Percentiles rank a stretch among this genome's conserved stretches.
These are phyloP conservation scores for Nigrograna mackinnonii DNA, from an alignment of 2,329 filamentous ascomycete species.

Conservation along the genomic window DNA sequence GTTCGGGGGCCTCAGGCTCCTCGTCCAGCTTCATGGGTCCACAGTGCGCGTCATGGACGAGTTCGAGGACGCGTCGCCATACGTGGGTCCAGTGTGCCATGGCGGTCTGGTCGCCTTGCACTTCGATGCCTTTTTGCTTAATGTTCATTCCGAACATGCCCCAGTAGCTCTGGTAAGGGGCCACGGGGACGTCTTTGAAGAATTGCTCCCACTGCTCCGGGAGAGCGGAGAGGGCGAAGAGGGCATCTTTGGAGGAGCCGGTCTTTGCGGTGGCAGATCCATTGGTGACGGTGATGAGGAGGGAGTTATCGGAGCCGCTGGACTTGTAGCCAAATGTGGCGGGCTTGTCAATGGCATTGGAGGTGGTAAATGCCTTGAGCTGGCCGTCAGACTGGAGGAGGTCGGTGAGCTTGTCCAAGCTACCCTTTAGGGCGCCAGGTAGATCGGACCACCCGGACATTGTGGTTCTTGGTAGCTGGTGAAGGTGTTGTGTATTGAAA, in stretches of 20 bases:
- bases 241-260: slow-evolving; percentile 32
- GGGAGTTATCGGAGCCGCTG: slow-evolving; percentile 32
- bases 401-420: slow-evolving; percentile 31
- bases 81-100: slow-evolving; percentile 52
- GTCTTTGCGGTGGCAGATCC: slow-evolving; percentile 29
- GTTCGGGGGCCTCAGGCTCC: slow-evolving; percentile 33
- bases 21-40: slow-evolving; percentile 48
- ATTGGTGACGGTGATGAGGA: slow-evolving; percentile 37
- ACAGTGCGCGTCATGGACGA: slow-evolving; percentile 52
- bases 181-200: slow-evolving; percentile 47
- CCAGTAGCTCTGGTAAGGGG: slow-evolving; percentile 52
- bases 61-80: slow-evolving; percentile 53
- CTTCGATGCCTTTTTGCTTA: slow-evolving; percentile 53
- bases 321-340: slow-evolving; percentile 41
- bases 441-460: slow-evolving; percentile 40
- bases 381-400: slow-evolving; percentile 37
- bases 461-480: slow-evolving; percentile 1
- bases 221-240: slow-evolving; percentile 45
- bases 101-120: slow-evolving; percentile 50
- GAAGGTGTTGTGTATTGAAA: no score
- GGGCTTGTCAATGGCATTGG: slow-evolving; percentile 35
- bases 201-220: slow-evolving; percentile 52
- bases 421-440: slow-evolving; percentile 31
- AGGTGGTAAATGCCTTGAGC: slow-evolving; percentile 39
- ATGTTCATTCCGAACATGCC: slow-evolving; percentile 53